Base-by-base conservation (phyloP, 2,329 filamentous ascomycete species). In the Penicillium sp. region DNA sequence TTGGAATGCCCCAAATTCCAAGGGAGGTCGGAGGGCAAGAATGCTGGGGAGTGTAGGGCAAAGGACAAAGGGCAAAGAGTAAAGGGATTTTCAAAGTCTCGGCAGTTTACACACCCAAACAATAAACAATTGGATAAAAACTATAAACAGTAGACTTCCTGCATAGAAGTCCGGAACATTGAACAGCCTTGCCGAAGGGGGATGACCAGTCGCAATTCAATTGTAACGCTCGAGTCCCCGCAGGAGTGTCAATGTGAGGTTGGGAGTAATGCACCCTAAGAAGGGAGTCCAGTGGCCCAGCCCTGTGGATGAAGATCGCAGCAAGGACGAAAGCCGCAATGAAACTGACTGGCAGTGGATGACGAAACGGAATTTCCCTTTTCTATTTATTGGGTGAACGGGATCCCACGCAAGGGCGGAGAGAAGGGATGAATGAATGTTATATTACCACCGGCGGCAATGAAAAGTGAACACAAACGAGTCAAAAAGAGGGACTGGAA, bases 391-490 rank as follows among this genome's bases (percentile, higher is more conserved):
- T 26, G 21, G 42, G 50, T 26, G 35, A 33, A 44, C n/a, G 39
- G 10, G 19, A 48, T 48, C 52, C 44, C 50, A 55, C 65, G 66
- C 66, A 69, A 69, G 66, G 66, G 61, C 54, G 58, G 54, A 58
- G 23, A 64, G 55, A 58, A 57, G 61, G 54, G 58, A 62, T 62
- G 60, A 57, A 57, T 54, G 58, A 57, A 59, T 56, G 55, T 60
- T 51, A 59, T 61, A 65, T 70, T 69, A 69, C 67, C 67, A 72
- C 69, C 69, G 62, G 66, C 61, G 68, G 67, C 64, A 70, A 69
- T 67, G 60, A 50, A 50, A 48, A 27, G 26, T 39, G 53, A 54
- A 47, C 29, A 31, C 25, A 16, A 23, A 54, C 49, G 35, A 37
- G 21, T 19, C 6, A 54, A 21, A 59, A 52, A 37, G 37, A 60